Percentiles rank a stretch among this genome's conserved stretches.
Conservation (phyloP, 2,329 filamentous ascomycete species). For the Colletotrichum endophyticum region DNA sequence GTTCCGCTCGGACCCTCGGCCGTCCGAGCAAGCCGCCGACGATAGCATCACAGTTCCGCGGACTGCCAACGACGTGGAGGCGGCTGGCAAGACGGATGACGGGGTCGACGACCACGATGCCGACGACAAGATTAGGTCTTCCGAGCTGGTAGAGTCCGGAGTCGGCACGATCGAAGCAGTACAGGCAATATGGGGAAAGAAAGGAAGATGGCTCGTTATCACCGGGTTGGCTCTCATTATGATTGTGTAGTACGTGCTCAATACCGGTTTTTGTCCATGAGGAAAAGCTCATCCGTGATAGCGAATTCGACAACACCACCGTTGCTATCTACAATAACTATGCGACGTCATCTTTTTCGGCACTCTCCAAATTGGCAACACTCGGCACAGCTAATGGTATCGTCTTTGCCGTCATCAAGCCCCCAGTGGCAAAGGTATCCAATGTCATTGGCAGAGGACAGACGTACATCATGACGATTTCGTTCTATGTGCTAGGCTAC, state of each 20-base stretch:
- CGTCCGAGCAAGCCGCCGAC: neutral
- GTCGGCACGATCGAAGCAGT: neutral
- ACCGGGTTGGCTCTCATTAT: conserved; percentile 1
- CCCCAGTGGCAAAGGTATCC: conserved; percentile 3
- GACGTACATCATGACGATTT: conserved; percentile 5
- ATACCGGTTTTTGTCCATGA: neutral
- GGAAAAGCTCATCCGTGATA: neutral
- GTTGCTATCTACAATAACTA: conserved; percentile 10
- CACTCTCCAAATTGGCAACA: conserved; percentile 1
- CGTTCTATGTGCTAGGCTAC: neutral
- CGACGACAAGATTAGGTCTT: neutral
- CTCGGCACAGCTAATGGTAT: neutral
- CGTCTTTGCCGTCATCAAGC: conserved; percentile 1
- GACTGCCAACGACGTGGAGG: neutral
- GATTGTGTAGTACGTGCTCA: neutral
- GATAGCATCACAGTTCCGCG: neutral
- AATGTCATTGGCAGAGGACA: conserved; percentile 6
- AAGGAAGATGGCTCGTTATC: conserved; percentile 2
- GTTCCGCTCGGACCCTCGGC: neutral
- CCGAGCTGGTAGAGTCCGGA: neutral
- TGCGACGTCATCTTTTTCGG: conserved; percentile 1
- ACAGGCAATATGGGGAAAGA: neutral
- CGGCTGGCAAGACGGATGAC: neutral
- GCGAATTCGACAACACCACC: conserved; percentile 4
- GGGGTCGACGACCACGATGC: neutral